Evolutionary conservation across 176 grass and related monocot species (phyloP).

Genomic region (Carex littledalei): DNA sequence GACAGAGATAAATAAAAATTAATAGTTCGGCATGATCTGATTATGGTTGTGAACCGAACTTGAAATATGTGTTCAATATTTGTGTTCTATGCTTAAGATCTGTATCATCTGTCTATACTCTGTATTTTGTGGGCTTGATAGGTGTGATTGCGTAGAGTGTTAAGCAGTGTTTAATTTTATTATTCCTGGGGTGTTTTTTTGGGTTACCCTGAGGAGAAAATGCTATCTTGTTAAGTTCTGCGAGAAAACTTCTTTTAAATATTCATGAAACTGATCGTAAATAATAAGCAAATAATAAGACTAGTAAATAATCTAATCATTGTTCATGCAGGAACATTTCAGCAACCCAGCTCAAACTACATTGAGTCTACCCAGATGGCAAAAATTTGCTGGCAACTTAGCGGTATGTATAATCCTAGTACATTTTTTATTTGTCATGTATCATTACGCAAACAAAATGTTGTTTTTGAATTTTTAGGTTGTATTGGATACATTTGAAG

Average conservation of each 20-base stretch:
- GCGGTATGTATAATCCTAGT: conserved; percentile 34
- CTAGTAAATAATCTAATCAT: neutral
- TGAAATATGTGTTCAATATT: neutral
- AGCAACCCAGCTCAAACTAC: conserved; percentile 65
- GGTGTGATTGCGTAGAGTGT: neutral
- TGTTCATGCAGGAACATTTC: conserved; percentile 71
- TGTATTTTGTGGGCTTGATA: neutral
- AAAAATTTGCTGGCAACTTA: conserved; percentile 82
- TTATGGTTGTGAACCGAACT: neutral
- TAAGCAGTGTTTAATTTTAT: neutral
- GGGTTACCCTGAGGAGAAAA: neutral
- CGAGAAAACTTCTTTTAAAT: neutral
- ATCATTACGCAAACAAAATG: neutral
- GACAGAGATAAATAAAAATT: neutral
- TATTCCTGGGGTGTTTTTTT: neutral
- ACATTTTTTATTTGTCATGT: conserved; percentile 18
- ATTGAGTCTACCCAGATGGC: conserved; percentile 57
- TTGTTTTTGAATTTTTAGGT: conserved; percentile 43
- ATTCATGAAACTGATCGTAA: neutral
- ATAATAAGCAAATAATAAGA: neutral
- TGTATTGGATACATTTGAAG: conserved; percentile 94
- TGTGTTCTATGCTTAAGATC: neutral
- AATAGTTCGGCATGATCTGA: neutral
- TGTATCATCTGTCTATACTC: neutral
- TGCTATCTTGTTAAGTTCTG: neutral